Percentiles rank a stretch among this genome's conserved stretches.
Evolutionary conservation across 768 basidiomycete species (phyloP).

Genomic region (Russula earlei): DNA sequence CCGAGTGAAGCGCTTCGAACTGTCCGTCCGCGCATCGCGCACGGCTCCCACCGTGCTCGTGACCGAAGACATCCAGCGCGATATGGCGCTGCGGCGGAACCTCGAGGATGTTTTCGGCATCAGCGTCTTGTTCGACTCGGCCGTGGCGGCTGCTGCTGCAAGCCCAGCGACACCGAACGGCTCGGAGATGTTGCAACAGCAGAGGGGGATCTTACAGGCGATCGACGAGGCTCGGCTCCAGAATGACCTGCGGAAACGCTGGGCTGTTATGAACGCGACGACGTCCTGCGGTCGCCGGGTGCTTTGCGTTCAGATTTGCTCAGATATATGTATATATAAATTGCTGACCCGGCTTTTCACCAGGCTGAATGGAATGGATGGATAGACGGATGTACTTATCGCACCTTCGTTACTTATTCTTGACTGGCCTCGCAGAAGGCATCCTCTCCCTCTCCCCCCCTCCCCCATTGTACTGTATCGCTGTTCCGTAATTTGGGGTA

Average conservation of each 20-base stretch:
- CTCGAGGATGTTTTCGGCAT: slow-evolving; percentile 18
- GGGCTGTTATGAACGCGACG: slow-evolving; percentile 6
- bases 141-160: not conserved
- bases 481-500: not conserved
- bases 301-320: not conserved
- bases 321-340: not conserved
- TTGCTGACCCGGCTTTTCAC: not conserved
- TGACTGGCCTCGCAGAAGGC: not conserved
- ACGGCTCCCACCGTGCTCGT: not conserved
- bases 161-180: not conserved
- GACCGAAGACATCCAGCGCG: slow-evolving; percentile 9
- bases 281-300: no score
- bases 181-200: not conserved
- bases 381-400: not conserved
- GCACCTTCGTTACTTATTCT: not conserved
- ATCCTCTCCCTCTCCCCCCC: not conserved
- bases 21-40: slow-evolving; percentile 44
- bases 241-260: slow-evolving; percentile 16
- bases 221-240: slow-evolving; percentile 14
- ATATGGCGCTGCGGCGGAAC: slow-evolving; percentile 9
- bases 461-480: slow-evolving; percentile 1
- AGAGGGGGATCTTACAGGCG: not conserved
- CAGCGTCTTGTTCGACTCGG: not conserved
- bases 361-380: not conserved
- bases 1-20: slow-evolving; percentile 81